Conservation (phyloP, 345 rosid species). For the Corchorus olitorius region DNA sequence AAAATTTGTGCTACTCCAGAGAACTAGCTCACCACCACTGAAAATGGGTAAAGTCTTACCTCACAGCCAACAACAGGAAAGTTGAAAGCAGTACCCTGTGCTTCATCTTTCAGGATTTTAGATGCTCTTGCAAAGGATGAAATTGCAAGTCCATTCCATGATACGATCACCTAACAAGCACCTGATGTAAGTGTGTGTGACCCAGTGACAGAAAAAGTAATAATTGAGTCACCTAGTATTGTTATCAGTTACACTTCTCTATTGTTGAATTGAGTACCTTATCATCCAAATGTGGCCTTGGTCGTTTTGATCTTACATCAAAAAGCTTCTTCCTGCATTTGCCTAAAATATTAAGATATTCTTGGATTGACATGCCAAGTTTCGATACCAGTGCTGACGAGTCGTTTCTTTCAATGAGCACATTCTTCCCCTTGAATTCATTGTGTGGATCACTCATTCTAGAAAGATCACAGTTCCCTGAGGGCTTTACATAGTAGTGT, state of each 20-base stretch:
- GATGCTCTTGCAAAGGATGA: constrained; percentile 91
- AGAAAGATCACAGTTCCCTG: constrained; percentile 89
- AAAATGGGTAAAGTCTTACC: constrained; percentile 44
- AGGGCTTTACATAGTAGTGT: constrained; percentile 71
- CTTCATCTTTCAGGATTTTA: constrained; percentile 64
- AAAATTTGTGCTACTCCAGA: not conserved
- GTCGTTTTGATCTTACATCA: constrained; percentile 63
- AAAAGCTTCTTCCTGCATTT: constrained; percentile 77
- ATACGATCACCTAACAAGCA: constrained; percentile 72
- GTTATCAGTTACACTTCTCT: not conserved
- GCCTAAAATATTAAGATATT: constrained; percentile 75
- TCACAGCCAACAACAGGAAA: constrained; percentile 75
- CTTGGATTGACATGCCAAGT: constrained; percentile 50
- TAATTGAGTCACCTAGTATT: not conserved
- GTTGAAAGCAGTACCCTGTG: constrained; percentile 44
- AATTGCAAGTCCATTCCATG: constrained; percentile 94
- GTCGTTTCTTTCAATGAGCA: constrained; percentile 78
- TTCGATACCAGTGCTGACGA: constrained; percentile 63
- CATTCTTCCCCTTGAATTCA: constrained; percentile 80
- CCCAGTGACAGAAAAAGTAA: constrained; percentile 16
- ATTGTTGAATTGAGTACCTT: constrained; percentile 42
- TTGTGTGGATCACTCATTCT: constrained; percentile 84
- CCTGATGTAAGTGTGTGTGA: constrained; percentile 14
- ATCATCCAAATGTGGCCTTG: constrained; percentile 93
- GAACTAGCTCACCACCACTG: not conserved